phyloP scores from a whole-genome alignment of 108 stramenopile species.

The Craspedostauros australis region DNA sequence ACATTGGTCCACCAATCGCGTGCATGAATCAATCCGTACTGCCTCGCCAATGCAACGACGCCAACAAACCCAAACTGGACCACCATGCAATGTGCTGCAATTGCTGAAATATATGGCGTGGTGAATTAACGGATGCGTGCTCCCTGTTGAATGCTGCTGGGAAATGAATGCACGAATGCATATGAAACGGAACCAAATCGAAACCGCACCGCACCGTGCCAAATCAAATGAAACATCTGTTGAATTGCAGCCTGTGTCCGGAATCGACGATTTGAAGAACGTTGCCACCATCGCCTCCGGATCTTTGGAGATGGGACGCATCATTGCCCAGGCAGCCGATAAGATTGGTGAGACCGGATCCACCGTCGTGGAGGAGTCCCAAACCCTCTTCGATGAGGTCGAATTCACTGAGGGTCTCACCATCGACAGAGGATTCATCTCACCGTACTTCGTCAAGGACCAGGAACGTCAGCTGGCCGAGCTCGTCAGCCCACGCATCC shows the following conservation, averaged over 20 bases:
- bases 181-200: too few relatives aligned
- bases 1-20: too few relatives aligned
- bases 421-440: conserved; percentile 95
- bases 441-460: conserved; percentile 97
- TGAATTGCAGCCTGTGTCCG: conserved; percentile 49
- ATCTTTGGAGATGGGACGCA: conserved; percentile 86
- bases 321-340: conserved; percentile 92
- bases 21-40: too few relatives aligned
- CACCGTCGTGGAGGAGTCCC: conserved; percentile 93
- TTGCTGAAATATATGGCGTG: too few relatives aligned
- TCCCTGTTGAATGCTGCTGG: too few relatives aligned
- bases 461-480: conserved; percentile 94
- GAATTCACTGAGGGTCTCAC: conserved; percentile 98
- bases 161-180: too few relatives aligned
- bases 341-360: conserved; percentile 95
- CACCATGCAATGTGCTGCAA: too few relatives aligned
- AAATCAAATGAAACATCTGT: too few relatives aligned
- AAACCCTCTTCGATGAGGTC: conserved; percentile 91
- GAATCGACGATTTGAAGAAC: conserved; percentile 83
- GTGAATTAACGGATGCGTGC: too few relatives aligned
- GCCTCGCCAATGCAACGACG: too few relatives aligned
- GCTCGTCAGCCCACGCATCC: conserved; percentile 66
- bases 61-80: too few relatives aligned
- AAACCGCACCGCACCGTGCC: too few relatives aligned
- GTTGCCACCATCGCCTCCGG: conserved; percentile 95